Base-by-base conservation (phyloP, 1,139 yeast genomes). In the Debaryomyces coudertii region DNA sequence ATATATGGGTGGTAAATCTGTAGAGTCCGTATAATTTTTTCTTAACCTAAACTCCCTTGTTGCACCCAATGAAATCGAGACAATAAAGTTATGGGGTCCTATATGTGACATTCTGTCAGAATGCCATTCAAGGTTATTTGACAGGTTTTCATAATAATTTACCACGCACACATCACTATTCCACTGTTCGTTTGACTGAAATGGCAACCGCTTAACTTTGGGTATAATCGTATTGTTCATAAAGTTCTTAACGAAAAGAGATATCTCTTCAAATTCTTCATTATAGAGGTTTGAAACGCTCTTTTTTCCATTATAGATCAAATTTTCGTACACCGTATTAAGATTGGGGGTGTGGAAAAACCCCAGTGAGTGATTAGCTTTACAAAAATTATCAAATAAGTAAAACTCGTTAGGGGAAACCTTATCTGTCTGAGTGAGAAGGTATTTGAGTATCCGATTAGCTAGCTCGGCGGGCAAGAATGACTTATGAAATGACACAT, bases 41-140 rank as follows among this genome's bases (percentile, higher is more conserved):
- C 81, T 64, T 7, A 85, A 57, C 35, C 89, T 62, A 55, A 87
- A 87, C 50, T 82, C 84, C 31, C 95, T 66, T 0, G 87, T 79
- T 4, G 83, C 76, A 0, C 95, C 95, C 8, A 87, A 58, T 3
- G 88, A 81, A 2, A 85, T 47, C 1, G 90, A 82, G 0, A 83
- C 88, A 42, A 87, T 81, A 36, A 72, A 73, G 12, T 86, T 80
- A 47, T 82, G 79, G 0, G 93, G 92, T 0, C 95, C 95, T 29
- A 85, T 71, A 46, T 82, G 74, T 0, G 88, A 81, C 48, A 87
- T 62, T 49, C 87, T 77, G 60, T 87, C 95, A 2, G 90, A 82
- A 59, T 87, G 95, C 79, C 83, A 85, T 43, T 85, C 90, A 28
- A 87, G 73, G 47, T 80, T 71, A 50, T 77, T 77, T 8, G 70